These are phyloP conservation scores for Bondarzewia mesenterica DNA, from an alignment of 1,284 basidiomycete species.

Conservation along the genomic window DNA sequence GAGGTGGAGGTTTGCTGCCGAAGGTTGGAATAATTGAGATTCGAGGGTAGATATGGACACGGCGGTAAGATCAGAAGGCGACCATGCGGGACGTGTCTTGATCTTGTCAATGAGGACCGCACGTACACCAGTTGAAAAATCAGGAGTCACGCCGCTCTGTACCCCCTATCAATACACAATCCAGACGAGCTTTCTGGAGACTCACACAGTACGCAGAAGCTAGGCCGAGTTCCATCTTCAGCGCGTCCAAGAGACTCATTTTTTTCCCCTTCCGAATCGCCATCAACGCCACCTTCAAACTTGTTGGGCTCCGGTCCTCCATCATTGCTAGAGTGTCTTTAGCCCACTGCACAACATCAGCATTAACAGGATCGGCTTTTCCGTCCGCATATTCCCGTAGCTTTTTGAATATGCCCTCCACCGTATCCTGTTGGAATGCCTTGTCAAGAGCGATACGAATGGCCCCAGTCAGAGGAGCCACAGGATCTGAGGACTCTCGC, in stretches of 20 bases:
- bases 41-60: conserved; percentile 47
- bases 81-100: conserved; percentile 52
- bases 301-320: conserved; percentile 77
- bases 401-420: conserved; percentile 63
- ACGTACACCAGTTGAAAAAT: conserved; percentile 78
- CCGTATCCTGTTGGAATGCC: conserved; percentile 63
- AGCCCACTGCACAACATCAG: conserved; percentile 65
- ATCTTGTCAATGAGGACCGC: conserved; percentile 67
- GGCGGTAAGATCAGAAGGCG: conserved; percentile 49
- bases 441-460: conserved; percentile 71
- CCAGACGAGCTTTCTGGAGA: conserved; percentile 8
- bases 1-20: conserved; percentile 41
- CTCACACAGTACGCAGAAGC: conserved; percentile 77
- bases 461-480: conserved; percentile 49
- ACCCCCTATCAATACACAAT: background rate
- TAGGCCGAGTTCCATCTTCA: conserved; percentile 79
- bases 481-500: conserved; percentile 47
- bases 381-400: conserved; percentile 40
- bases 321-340: conserved; percentile 55
- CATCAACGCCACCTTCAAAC: conserved; percentile 77
- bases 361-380: conserved; percentile 34
- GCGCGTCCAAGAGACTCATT: conserved; percentile 54
- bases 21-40: conserved; percentile 49
- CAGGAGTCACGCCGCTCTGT: conserved; percentile 67
- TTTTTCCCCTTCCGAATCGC: conserved; percentile 67